Conservation (phyloP, 2,329 filamentous ascomycete genomes). For the Mycosphaerella arachidis region DNA sequence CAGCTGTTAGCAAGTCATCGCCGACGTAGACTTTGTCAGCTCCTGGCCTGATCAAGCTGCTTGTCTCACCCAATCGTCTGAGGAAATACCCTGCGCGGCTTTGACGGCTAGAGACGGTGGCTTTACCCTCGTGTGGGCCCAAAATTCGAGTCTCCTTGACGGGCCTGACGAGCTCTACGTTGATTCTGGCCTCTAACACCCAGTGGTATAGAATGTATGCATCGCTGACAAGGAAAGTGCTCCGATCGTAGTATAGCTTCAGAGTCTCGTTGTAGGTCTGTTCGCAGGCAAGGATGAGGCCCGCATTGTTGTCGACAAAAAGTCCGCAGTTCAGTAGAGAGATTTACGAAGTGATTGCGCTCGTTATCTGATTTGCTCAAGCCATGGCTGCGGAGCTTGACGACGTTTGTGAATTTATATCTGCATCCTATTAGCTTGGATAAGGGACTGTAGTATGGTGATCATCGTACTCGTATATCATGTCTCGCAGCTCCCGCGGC, state of each 20-base stretch:
- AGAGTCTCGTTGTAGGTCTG: neutral
- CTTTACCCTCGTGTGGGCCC: neutral
- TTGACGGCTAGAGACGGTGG: neutral
- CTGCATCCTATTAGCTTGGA: neutral
- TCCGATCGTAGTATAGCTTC: neutral
- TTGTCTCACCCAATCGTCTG: neutral
- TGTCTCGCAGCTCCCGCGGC: neutral
- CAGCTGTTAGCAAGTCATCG: neutral
- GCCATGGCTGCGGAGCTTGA: neutral
- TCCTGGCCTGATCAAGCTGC: neutral
- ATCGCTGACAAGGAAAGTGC: neutral
- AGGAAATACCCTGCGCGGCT: neutral
- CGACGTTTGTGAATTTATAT: neutral
- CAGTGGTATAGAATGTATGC: neutral
- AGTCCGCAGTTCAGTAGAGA: too few relatives aligned
- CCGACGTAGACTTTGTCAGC: neutral
- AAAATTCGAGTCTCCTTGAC: neutral
- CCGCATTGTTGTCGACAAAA: neutral
- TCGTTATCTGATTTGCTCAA: neutral
- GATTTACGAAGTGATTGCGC: neutral
- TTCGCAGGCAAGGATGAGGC: neutral
- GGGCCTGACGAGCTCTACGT: neutral
- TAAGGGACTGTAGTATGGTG: neutral
- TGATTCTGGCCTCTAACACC: neutral
- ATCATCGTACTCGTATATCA: neutral